Evolutionary conservation across 129 eudicot species (phyloP).

Genomic region (Centella asiatica): DNA sequence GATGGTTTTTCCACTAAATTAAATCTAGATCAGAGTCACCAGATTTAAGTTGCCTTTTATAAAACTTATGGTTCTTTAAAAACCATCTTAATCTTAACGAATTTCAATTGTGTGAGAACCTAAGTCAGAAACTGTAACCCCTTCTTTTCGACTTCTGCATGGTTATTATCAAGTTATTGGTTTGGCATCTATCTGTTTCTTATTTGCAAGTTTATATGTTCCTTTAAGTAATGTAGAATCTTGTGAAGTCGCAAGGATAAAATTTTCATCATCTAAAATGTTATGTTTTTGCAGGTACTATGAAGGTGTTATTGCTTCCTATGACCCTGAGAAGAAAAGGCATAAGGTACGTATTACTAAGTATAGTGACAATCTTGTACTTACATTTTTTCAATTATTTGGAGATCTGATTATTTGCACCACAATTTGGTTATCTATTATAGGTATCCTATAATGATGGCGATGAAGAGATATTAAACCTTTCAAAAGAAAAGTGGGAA

Average conservation of each 20-base stretch:
- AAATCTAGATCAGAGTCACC: too few relatives aligned
- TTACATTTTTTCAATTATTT: neutral
- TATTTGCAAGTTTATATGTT: neutral
- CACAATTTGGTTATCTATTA: neutral
- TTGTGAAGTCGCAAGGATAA: neutral
- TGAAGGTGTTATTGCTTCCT: slow-evolving; percentile 52
- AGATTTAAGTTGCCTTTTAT: too few relatives aligned
- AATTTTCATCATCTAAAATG: too few relatives aligned
- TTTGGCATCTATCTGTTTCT: too few relatives aligned
- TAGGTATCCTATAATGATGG: slow-evolving; percentile 77
- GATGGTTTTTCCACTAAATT: too few relatives aligned
- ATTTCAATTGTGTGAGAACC: too few relatives aligned
- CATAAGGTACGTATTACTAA: slow-evolving; percentile 40
- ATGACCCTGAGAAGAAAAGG: slow-evolving; percentile 45
- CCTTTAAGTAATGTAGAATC: neutral
- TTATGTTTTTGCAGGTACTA: slow-evolving; percentile 50
- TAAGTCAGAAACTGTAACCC: too few relatives aligned
- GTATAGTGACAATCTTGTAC: neutral
- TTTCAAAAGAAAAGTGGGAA: slow-evolving; percentile 55
- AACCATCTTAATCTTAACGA: too few relatives aligned
- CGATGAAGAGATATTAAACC: slow-evolving; percentile 47
- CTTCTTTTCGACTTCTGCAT: too few relatives aligned
- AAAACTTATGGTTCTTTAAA: too few relatives aligned
- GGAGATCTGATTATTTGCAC: neutral
- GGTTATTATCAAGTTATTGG: too few relatives aligned